Evolutionary conservation across 805 yeast species (phyloP).

Genomic region (Pichia scutulata): DNA sequence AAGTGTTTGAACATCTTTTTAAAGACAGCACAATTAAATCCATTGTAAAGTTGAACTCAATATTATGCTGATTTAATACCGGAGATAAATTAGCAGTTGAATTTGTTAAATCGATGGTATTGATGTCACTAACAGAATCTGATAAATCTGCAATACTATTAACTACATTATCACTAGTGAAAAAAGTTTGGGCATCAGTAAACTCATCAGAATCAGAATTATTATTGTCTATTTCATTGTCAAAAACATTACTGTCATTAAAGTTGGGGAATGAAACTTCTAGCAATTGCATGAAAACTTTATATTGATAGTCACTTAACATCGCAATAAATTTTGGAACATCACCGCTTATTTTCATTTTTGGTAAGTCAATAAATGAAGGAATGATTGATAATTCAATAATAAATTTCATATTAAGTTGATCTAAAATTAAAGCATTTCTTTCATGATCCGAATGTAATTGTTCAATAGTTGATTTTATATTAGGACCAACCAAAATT

Average conservation of each 20-base stretch:
- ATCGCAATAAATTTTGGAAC: slow-evolving; percentile 66
- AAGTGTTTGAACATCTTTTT: slow-evolving; percentile 57
- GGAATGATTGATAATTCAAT: slow-evolving; percentile 85
- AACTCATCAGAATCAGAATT: not conserved
- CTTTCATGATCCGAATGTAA: slow-evolving; percentile 42
- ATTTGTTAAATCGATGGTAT: not conserved
- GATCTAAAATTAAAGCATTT: slow-evolving; percentile 63
- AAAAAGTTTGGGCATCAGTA: not conserved
- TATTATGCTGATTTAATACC: slow-evolving; percentile 42
- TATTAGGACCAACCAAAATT: slow-evolving; percentile 75
- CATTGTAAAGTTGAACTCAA: slow-evolving; percentile 70
- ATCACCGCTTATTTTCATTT: slow-evolving; percentile 64
- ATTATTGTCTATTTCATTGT: not conserved
- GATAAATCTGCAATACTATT: not conserved
- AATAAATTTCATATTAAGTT: slow-evolving; percentile 62
- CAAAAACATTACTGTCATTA: not conserved
- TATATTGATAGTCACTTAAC: slow-evolving; percentile 84
- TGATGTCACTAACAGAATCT: not conserved
- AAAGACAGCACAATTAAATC: slow-evolving; percentile 55
- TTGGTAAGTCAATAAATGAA: slow-evolving; percentile 64
- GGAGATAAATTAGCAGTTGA: not conserved
- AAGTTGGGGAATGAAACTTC: slow-evolving; percentile 58
- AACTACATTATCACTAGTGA: not conserved
- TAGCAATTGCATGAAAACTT: slow-evolving; percentile 72
- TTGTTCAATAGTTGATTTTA: slow-evolving; percentile 69